Base-by-base conservation (phyloP, 495 filamentous ascomycete species). In the Penicillium chermesinum region DNA sequence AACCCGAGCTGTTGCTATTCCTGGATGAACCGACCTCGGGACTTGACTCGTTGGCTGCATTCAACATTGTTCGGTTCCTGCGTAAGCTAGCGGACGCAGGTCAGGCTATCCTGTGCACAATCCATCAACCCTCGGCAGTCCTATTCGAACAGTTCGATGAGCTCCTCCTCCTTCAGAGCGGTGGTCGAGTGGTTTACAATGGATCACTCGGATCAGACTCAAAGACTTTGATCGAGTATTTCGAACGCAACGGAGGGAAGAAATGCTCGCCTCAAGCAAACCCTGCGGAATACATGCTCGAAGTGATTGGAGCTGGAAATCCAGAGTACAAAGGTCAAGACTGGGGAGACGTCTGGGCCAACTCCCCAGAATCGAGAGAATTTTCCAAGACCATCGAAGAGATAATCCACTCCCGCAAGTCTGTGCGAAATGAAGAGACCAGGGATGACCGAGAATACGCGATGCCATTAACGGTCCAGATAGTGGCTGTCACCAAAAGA, bases 21-120 rank as follows among this genome's bases (percentile, higher is more conserved):
- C 63, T 90, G 13, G 86, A 90, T 54, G 86, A 91, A 50, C 87
- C 88, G 2, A 91, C 87, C 1, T 86, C 80, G 12, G 85, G 83
- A n/a, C 75, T 88, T 14, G 84, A 88, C 55, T 77, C 73, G 0
- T 66, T 77, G 13, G 77, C 82, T 3, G 82, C 85, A 18, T 86
- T 78, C 57, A 81, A 82, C 50, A 84, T 86, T 38, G 70, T 84
- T 17, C 69, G 79, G 1, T 83, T 87, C 40, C 67, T 88, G 37
- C 70, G 80, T 3, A 83, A 84, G 50, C 71, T 88, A 4, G 81
- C 84, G 1, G 74, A 82, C 53, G 77, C 76, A 6, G 84, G 87
- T 7, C 85, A 90, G 54, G 83, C 84, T 2, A 82, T 91, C 22
- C 62, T 84, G 1, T 86, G 83, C 56, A 91, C 87, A 0, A 89